Evolutionary conservation across 2,329 filamentous ascomycete species (phyloP), one percentile per base, ranked within the genome.

Genomic region (Colletotrichum sp.): DNA sequence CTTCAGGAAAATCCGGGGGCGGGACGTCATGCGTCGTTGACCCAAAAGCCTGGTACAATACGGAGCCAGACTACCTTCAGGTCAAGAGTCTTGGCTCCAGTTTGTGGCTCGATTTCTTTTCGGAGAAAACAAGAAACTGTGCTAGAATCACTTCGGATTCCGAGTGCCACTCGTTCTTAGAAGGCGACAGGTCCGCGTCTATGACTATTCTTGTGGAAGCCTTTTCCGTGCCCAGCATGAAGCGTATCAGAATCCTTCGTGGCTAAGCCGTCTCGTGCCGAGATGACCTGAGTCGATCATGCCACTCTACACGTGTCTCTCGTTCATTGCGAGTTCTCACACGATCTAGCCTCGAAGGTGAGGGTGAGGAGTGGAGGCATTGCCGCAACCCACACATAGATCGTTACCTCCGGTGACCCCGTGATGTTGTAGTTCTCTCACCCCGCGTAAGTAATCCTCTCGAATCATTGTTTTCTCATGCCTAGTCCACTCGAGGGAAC

Each of bases 1-100:
- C 34, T 63, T 49, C 13, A 63, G 44, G 69, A 34, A 49, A 69
- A 76, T 69, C 74, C 59, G 64, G 70, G 74, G 57, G 49, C 64
- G 70, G 59, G 59, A 60, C 70, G 57, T 68, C 65, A 73, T 69
- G 74, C 70, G 70, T 59, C 66, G 70, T 34, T 49, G 32, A 59
- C 44, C 60, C 52, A n/a, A 10, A 28, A 74, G 63, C 32, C 52
- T 64, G 72, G 26, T 34, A 28, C 32, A 32, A 24, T 28, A 68
- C 55, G 30, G 39, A 72, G 65, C 70, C 70, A 21, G 71, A 66
- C 71, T 24, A 30, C 44, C 10, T 34, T 63, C 44, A 30, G 15
- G 28, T 60, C 59, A 49, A 52, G 12, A 39, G 21, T 39, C 24
- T 6, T 10, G 26, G 24, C 55, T 26, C 55, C 24, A 26, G 7